phyloP scores from a whole-genome alignment of 495 filamentous ascomycete species.

The Aspergillus sclerotioniger region DNA sequence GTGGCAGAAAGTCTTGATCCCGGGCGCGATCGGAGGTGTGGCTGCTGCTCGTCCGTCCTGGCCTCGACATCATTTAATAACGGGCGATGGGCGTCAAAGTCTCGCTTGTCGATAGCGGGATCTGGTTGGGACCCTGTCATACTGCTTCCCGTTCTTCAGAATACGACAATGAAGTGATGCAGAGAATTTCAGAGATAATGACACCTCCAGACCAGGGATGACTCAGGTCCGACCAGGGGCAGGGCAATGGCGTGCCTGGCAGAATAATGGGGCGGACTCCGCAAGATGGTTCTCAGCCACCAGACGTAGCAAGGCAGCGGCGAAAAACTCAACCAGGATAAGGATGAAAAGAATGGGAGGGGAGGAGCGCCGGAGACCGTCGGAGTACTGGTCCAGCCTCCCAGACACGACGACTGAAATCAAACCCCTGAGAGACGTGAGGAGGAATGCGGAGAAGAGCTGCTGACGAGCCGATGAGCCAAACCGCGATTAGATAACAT shows the following conservation, averaged over 20 bases:
- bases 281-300: too few species aligned
- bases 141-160: neutral
- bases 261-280: too few species aligned
- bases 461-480: neutral
- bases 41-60: slow-evolving; percentile 19
- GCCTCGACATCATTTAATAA: slow-evolving; percentile 37
- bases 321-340: too few species aligned
- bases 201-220: neutral
- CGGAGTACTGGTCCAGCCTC: neutral
- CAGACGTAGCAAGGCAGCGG: too few species aligned
- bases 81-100: slow-evolving; percentile 56
- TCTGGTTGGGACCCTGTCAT: slow-evolving; percentile 30
- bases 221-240: too few species aligned
- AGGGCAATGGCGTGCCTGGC: too few species aligned
- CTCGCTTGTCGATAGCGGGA: slow-evolving; percentile 53
- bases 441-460: neutral
- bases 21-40: slow-evolving; percentile 21
- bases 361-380: too few species aligned
- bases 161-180: neutral
- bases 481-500: slow-evolving; percentile 1
- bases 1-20: slow-evolving; percentile 21
- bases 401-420: neutral
- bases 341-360: neutral
- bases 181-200: neutral
- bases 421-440: neutral